Evolutionary conservation across 2,329 filamentous ascomycete genomes (phyloP).

Genomic region (Penicillium sp.): DNA sequence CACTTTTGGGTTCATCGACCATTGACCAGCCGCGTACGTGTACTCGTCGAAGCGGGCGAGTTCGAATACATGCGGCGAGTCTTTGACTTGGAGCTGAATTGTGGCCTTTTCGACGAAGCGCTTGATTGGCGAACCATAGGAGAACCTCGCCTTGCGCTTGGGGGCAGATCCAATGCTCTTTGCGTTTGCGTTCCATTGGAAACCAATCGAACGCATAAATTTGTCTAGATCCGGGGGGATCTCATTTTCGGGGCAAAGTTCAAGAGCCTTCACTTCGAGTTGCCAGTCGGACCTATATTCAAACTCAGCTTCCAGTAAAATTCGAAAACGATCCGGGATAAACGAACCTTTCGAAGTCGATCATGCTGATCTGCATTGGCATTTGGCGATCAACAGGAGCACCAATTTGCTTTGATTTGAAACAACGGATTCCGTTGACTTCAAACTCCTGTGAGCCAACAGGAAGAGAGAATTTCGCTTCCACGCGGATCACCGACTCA

Average conservation of each 20-base stretch:
- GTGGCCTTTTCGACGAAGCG: slow-evolving; percentile 35
- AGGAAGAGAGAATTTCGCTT: slow-evolving; percentile 29
- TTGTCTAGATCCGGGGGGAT: slow-evolving; percentile 6
- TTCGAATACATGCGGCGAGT: slow-evolving; percentile 37
- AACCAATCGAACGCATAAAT: not conserved
- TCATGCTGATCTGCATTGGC: slow-evolving; percentile 30
- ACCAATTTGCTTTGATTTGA: slow-evolving; percentile 22
- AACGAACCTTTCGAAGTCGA: slow-evolving; percentile 32
- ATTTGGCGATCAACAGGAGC: slow-evolving; percentile 18
- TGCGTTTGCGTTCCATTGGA: slow-evolving; percentile 4
- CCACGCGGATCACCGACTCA: slow-evolving; percentile 30
- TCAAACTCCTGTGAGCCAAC: slow-evolving; percentile 28
- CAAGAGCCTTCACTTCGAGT: slow-evolving; percentile 34
- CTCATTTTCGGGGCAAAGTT: slow-evolving; percentile 25
- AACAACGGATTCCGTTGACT: slow-evolving; percentile 29
- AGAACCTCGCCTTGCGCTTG: slow-evolving; percentile 27
- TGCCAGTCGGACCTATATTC: slow-evolving; percentile 34
- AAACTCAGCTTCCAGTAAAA: not conserved
- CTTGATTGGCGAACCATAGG: slow-evolving; percentile 20
- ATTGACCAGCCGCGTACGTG: not conserved
- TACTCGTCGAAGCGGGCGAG: slow-evolving; percentile 38
- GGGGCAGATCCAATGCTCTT: slow-evolving; percentile 20
- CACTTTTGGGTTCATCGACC: slow-evolving; percentile 14
- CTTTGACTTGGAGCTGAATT: slow-evolving; percentile 33
- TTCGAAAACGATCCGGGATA: slow-evolving; percentile 1